phyloP scores from a whole-genome alignment of 164 flowering plant genomes.

The Liquidambar formosana region DNA sequence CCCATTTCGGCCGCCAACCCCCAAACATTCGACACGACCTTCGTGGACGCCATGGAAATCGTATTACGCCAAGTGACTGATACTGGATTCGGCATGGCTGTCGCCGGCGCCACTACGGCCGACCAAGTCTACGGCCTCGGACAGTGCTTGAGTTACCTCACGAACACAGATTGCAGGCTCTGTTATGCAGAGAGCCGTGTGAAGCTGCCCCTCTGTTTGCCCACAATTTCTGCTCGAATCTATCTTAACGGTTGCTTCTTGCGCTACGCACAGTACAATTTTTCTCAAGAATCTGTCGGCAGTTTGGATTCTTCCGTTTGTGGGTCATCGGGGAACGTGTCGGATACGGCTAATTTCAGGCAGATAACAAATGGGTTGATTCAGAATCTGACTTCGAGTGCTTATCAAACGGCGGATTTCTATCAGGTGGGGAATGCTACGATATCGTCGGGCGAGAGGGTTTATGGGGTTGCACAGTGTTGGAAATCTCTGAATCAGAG shows the following conservation, averaged over 20 bases:
- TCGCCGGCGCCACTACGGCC: background rate
- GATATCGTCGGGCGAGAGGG: background rate
- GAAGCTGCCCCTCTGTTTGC: constrained; percentile 1
- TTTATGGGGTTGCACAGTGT: constrained; percentile 62
- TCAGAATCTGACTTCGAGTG: constrained; percentile 1
- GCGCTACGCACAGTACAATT: background rate
- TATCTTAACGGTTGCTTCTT: background rate
- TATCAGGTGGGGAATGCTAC: constrained; percentile 5
- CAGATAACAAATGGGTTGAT: constrained; percentile 1
- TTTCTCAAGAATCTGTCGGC: background rate
- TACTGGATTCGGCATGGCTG: background rate
- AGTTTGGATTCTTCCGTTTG: background rate
- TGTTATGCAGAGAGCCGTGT: background rate
- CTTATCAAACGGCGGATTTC: background rate
- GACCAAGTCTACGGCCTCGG: background rate
- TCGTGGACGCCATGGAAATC: constrained; percentile 1
- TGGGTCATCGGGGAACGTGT: background rate
- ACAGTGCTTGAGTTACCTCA: background rate
- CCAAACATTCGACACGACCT: background rate
- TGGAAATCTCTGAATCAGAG: constrained; percentile 31
- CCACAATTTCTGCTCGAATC: background rate
- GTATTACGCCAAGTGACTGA: background rate
- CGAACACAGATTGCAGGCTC: background rate
- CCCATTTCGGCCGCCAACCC: background rate
- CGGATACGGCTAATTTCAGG: background rate